A percentile compares a stretch with the other conserved stretches of the same genome.
phyloP scores from a whole-genome alignment of 345 rosid species.

The Eucalyptus tenuipes region DNA sequence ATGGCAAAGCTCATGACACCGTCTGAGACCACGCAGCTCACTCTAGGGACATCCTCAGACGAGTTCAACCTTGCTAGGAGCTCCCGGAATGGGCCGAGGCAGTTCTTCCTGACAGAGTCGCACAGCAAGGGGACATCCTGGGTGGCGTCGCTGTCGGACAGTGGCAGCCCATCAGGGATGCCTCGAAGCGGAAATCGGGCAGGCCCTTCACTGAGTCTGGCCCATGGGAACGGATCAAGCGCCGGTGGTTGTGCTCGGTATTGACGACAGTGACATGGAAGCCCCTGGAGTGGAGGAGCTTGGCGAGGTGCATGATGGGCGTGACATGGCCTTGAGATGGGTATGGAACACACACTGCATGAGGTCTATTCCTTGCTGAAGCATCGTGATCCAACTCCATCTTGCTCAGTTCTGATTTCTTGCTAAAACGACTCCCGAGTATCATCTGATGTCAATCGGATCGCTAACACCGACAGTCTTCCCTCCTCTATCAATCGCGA shows the following conservation, averaged over 20 bases:
- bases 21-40: slow-evolving; percentile 12
- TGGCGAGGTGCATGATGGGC: slow-evolving; percentile 17
- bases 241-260: slow-evolving; percentile 19
- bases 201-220: slow-evolving; percentile 1
- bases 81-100: slow-evolving; percentile 13
- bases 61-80: slow-evolving; percentile 3
- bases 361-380: not conserved
- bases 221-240: slow-evolving; percentile 10
- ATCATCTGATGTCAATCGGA: not conserved
- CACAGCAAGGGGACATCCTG: not conserved
- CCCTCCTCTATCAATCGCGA: no score
- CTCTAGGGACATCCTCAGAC: not conserved
- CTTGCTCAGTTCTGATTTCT: not conserved
- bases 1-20: slow-evolving; percentile 13
- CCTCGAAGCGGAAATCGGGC: slow-evolving; percentile 11
- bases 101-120: slow-evolving; percentile 3
- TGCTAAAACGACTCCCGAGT: not conserved
- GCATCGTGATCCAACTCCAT: not conserved
- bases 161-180: slow-evolving; percentile 18
- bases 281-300: slow-evolving; percentile 13
- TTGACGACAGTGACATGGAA: slow-evolving; percentile 28
- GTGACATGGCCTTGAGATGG: slow-evolving; percentile 22
- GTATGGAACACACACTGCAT: slow-evolving; percentile 6
- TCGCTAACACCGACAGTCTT: not conserved
- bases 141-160: slow-evolving; percentile 5